A percentile compares a stretch with the other conserved stretches of the same genome.
These are phyloP conservation scores for Lipomyces oligophaga DNA, from an alignment of 805 yeast genomes.

Conservation along the genomic window DNA sequence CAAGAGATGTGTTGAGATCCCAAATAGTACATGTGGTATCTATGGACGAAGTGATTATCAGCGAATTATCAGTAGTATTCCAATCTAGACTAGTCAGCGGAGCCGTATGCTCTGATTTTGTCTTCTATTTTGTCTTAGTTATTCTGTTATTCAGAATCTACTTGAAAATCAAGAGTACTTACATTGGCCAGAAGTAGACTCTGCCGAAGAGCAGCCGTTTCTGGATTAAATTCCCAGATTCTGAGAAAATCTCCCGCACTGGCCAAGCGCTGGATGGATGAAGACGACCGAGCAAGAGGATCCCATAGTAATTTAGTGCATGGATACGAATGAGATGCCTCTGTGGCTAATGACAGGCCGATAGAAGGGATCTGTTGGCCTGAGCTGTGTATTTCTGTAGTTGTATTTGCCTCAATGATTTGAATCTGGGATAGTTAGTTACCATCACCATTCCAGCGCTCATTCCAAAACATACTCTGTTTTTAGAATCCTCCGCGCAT, in stretches of 20 bases:
- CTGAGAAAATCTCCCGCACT: conserved; percentile 71
- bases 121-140: conserved; percentile 27
- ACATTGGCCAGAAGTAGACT: conserved; percentile 41
- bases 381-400: conserved; percentile 28
- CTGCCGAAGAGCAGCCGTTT: conserved; percentile 39
- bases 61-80: conserved; percentile 66
- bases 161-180: background rate
- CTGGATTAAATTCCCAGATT: conserved; percentile 51
- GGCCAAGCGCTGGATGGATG: conserved; percentile 49
- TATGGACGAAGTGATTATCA: conserved; percentile 77
- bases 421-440: conserved; percentile 27
- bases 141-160: background rate
- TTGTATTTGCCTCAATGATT: conserved; percentile 31
- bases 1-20: conserved; percentile 70
- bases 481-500: conserved; percentile 71
- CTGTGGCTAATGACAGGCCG: conserved; percentile 50
- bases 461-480: conserved; percentile 44
- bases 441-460: background rate
- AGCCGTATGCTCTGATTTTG: conserved; percentile 53
- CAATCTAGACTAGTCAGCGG: conserved; percentile 95
- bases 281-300: conserved; percentile 38
- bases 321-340: conserved; percentile 59
- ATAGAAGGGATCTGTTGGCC: conserved; percentile 30
- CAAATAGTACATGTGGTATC: conserved; percentile 97
- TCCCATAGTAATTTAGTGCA: conserved; percentile 75